A percentile compares a stretch with the other conserved stretches of the same genome.
These are phyloP conservation scores for Rhinocladiella similis DNA, from an alignment of 2,329 filamentous ascomycete species.

Conservation along the genomic window DNA sequence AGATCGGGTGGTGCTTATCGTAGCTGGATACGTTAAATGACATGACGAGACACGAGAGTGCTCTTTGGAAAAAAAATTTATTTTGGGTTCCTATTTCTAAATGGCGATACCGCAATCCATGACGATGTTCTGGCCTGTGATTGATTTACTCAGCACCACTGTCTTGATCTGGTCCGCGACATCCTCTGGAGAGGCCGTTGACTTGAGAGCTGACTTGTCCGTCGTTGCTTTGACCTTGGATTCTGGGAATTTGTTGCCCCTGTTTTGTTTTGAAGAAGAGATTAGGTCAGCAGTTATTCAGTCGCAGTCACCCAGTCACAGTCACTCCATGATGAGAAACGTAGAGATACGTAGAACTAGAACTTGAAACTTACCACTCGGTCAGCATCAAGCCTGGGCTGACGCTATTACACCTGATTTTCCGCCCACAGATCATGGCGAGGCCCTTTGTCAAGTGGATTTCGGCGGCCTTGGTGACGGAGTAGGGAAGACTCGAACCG, in stretches of 20 bases:
- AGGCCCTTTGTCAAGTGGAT: slow-evolving; percentile 66
- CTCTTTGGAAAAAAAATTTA: too few relatives aligned
- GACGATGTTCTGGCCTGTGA: slow-evolving; percentile 31
- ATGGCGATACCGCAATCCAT: slow-evolving; percentile 30
- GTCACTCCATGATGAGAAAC: not conserved
- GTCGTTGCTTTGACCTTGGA: slow-evolving; percentile 28
- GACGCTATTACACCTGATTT: slow-evolving; percentile 64
- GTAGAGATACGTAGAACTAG: too few relatives aligned
- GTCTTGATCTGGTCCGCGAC: slow-evolving; percentile 31
- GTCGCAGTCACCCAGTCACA: not conserved
- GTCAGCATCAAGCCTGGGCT: slow-evolving; percentile 42
- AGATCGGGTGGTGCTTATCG: too few relatives aligned
- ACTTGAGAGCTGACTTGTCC: slow-evolving; percentile 26
- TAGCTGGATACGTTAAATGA: too few relatives aligned
- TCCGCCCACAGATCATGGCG: slow-evolving; percentile 61
- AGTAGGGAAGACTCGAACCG: slow-evolving; percentile 67
- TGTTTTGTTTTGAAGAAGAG: slow-evolving; percentile 2
- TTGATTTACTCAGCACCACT: slow-evolving; percentile 26
- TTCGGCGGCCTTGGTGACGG: slow-evolving; percentile 74
- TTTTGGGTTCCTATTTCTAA: too few relatives aligned
- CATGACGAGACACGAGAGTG: not conserved
- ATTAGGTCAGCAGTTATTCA: not conserved
- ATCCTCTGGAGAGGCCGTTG: slow-evolving; percentile 30
- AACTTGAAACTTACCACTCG: slow-evolving; percentile 60
- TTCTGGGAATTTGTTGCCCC: slow-evolving; percentile 29